phyloP scores from a whole-genome alignment of 2,329 filamentous ascomycete genomes.

The Fusarium caatingaense region DNA sequence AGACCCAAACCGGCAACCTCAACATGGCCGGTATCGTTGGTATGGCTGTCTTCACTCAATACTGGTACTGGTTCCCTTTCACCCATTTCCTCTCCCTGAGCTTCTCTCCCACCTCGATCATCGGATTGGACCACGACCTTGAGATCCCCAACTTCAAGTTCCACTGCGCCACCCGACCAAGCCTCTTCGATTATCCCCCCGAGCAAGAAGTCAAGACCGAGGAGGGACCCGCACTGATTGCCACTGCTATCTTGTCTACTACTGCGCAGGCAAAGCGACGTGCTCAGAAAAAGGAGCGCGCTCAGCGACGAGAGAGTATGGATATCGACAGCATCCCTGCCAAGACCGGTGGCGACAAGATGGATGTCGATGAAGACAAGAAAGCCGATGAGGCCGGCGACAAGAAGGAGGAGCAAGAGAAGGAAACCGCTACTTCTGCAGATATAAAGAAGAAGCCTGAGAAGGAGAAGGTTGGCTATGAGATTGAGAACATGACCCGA shows the following conservation, averaged over 20 bases:
- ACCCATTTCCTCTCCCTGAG: conserved; percentile 96
- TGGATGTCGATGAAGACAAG: conserved; percentile 83
- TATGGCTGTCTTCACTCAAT: conserved; percentile 98
- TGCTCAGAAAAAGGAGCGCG: conserved; percentile 92
- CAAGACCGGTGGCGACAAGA: conserved; percentile 77
- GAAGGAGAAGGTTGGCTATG: conserved; percentile 96
- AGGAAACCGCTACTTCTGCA: conserved; percentile 63
- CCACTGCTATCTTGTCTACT: conserved; percentile 94
- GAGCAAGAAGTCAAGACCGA: conserved; percentile 96
- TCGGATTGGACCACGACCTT: conserved; percentile 92
- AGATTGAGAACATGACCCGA: conserved; percentile 96
- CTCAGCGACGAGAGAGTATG: conserved; percentile 92
- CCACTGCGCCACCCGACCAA: conserved; percentile 92
- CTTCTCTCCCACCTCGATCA: conserved; percentile 96
- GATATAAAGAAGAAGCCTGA: conserved; percentile 88
- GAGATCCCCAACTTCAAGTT: conserved; percentile 96
- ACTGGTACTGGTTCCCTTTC: conserved; percentile 99
- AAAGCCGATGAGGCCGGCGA: conserved; percentile 64
- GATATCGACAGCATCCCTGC: conserved; percentile 82
- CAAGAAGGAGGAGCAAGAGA: conserved; percentile 71
- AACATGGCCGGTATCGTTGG: conserved; percentile 99
- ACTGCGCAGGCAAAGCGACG: conserved; percentile 96
- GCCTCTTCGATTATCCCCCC: conserved; percentile 96
- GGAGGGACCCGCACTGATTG: conserved; percentile 92
- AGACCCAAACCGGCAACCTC: conserved; percentile 97